Conservation (phyloP, 169 alveolate genomes). For the Cryptosporidium canis region DNA sequence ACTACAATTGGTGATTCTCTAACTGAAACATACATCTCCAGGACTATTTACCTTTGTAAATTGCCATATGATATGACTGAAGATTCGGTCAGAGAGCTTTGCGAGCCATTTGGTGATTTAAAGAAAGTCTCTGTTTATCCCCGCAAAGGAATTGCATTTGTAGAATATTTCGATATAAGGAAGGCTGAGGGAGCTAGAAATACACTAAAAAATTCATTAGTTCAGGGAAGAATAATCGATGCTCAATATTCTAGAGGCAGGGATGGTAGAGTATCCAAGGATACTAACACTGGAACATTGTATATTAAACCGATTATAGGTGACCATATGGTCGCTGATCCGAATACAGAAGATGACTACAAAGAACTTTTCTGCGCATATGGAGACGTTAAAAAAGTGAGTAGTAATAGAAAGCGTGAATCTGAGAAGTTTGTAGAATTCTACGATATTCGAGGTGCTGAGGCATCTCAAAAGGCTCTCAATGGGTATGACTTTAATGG, state of each 20-base stretch:
- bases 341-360: constrained; percentile 74
- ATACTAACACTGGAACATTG: constrained; percentile 74
- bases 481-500: constrained; percentile 74
- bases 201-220: constrained; percentile 65
- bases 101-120: constrained; percentile 74
- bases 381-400: constrained; percentile 75
- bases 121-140: constrained; percentile 74
- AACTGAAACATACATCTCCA: constrained; percentile 48
- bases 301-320: constrained; percentile 57
- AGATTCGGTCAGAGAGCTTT: constrained; percentile 64
- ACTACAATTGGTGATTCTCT: background rate
- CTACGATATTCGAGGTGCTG: constrained; percentile 74
- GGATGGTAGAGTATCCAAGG: constrained; percentile 53
- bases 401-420: constrained; percentile 74
- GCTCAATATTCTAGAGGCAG: constrained; percentile 74
- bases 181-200: constrained; percentile 76
- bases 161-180: constrained; percentile 75
- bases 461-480: constrained; percentile 73
- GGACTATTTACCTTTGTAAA: constrained; percentile 73
- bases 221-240: constrained; percentile 73
- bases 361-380: constrained; percentile 60
- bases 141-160: constrained; percentile 76
- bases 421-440: constrained; percentile 77
- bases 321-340: constrained; percentile 29
- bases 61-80: constrained; percentile 75